phyloP scores from a whole-genome alignment of 2,329 filamentous ascomycete species.

The Xylariaceae sp. region DNA sequence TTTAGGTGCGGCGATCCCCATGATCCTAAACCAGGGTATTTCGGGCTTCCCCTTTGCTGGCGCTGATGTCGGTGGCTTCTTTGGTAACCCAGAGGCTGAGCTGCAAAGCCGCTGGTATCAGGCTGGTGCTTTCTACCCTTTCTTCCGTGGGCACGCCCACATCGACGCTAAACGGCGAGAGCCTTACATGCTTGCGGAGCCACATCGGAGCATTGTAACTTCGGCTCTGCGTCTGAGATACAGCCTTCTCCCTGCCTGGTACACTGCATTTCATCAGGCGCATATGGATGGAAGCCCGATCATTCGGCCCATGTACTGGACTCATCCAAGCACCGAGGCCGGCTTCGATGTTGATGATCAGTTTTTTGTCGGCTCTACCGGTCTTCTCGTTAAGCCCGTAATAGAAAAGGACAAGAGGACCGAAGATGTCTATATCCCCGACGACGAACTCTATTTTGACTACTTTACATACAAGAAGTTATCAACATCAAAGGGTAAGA shows the following conservation, averaged over 20 bases:
- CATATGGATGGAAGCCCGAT: constrained; percentile 80
- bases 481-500: constrained; percentile 64
- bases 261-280: constrained; percentile 92
- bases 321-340: constrained; percentile 77
- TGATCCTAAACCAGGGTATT: constrained; percentile 90
- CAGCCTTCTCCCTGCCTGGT: constrained; percentile 86
- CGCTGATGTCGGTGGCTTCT: constrained; percentile 96
- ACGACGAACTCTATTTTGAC: constrained; percentile 87
- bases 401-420: constrained; percentile 70
- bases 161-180: constrained; percentile 93
- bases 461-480: constrained; percentile 86
- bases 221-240: constrained; percentile 86
- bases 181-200: constrained; percentile 82
- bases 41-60: constrained; percentile 91
- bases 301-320: constrained; percentile 87
- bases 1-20: constrained; percentile 82
- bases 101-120: constrained; percentile 95
- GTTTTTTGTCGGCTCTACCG: constrained; percentile 83
- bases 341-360: constrained; percentile 92
- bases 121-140: constrained; percentile 92
- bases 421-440: constrained; percentile 80
- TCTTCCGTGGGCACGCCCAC: constrained; percentile 95
- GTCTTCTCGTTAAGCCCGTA: constrained; percentile 88
- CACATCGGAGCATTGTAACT: constrained; percentile 81
- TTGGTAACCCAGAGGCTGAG: constrained; percentile 92